Evolutionary conservation across 192 early-diverging fungal species (phyloP).

Genomic region (Mortierella alpina): DNA sequence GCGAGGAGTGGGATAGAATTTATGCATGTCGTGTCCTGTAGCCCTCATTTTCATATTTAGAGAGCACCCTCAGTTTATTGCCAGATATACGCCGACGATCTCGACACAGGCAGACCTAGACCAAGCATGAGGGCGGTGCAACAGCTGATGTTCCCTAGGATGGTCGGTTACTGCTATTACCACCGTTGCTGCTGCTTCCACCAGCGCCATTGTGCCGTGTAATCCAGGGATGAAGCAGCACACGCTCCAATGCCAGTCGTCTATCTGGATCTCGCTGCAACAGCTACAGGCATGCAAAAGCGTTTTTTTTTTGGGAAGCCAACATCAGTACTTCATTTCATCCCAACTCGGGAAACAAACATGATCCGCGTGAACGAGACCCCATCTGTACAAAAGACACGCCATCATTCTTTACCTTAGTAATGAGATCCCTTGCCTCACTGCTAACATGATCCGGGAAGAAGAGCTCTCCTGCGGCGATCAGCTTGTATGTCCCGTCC

Average conservation of each 20-base stretch:
- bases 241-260: constrained; percentile 78
- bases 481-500: constrained; percentile 82
- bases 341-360: neutral
- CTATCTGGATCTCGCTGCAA: constrained; percentile 75
- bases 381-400: neutral
- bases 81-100: too few relatives aligned
- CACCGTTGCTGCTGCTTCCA: neutral
- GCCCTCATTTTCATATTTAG: too few relatives aligned
- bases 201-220: constrained; percentile 31
- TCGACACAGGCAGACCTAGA: too few relatives aligned
- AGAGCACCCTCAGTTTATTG: too few relatives aligned
- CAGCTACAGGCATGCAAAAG: constrained; percentile 59
- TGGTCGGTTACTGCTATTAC: too few relatives aligned
- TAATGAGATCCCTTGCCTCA: constrained; percentile 89
- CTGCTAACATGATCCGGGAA: constrained; percentile 82
- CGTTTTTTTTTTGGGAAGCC: neutral
- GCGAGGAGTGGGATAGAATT: too few relatives aligned
- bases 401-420: constrained; percentile 61
- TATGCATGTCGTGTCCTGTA: too few relatives aligned
- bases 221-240: constrained; percentile 83
- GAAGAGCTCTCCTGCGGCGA: constrained; percentile 84
- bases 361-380: neutral
- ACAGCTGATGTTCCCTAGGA: too few relatives aligned
- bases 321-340: neutral
- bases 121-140: too few relatives aligned